These are phyloP conservation scores for Solanum chiquidenum DNA, from an alignment of 257 asterid genomes.

Conservation along the genomic window DNA sequence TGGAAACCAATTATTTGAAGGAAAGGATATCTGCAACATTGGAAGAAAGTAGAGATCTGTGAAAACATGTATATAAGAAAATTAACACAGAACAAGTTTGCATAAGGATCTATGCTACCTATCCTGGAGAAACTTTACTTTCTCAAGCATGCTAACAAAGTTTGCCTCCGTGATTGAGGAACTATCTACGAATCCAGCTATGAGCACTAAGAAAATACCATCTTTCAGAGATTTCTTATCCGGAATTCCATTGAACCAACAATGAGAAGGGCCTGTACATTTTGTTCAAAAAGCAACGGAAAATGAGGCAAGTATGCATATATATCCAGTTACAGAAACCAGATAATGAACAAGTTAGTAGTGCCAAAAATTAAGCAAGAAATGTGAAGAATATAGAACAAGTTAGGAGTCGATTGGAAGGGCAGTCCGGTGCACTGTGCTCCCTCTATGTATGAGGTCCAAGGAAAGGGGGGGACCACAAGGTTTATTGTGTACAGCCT, in stretches of 20 bases:
- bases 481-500: background rate
- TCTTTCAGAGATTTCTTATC: constrained; percentile 32
- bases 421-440: background rate
- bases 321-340: background rate
- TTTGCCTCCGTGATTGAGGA: constrained; percentile 25
- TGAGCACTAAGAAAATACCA: constrained; percentile 40
- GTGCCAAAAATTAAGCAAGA: background rate
- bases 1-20: constrained; percentile 68
- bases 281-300: background rate
- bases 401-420: background rate
- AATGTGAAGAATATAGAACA: background rate
- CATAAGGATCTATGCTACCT: constrained; percentile 33
- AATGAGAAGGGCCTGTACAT: constrained; percentile 55
- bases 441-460: background rate
- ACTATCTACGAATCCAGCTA: constrained; percentile 34
- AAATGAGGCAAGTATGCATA: background rate
- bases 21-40: constrained; percentile 55
- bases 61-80: constrained; percentile 14
- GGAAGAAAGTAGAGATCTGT: constrained; percentile 47
- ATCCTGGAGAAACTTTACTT: constrained; percentile 61
- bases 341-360: background rate
- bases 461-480: background rate
- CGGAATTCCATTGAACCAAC: constrained; percentile 52
- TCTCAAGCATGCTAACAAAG: constrained; percentile 36
- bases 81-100: background rate